phyloP scores from a whole-genome alignment of 495 filamentous ascomycete species.

The Podospora pseudopauciseta region DNA sequence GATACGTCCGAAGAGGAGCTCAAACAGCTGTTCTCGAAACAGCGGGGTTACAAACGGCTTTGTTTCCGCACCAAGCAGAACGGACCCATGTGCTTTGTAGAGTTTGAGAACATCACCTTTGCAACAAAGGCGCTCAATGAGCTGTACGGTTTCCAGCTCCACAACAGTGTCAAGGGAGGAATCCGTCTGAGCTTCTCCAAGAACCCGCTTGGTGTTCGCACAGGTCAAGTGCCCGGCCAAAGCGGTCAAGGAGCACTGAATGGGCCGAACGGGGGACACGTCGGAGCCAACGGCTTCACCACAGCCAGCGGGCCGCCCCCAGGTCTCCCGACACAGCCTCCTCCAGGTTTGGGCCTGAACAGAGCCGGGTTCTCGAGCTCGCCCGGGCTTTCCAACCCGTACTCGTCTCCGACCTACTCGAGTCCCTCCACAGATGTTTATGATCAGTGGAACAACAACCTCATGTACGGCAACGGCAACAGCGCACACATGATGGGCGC shows the following conservation, averaged over 20 bases:
- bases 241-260: slow-evolving; percentile 53
- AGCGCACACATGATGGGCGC: slow-evolving; percentile 14
- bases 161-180: slow-evolving; percentile 92
- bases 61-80: slow-evolving; percentile 98
- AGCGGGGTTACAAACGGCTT: slow-evolving; percentile 91
- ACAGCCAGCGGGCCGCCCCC: slow-evolving; percentile 73
- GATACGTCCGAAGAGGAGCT: slow-evolving; percentile 96
- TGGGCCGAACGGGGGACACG: slow-evolving; percentile 36
- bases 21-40: slow-evolving; percentile 90
- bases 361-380: slow-evolving; percentile 32
- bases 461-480: slow-evolving; percentile 21
- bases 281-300: slow-evolving; percentile 55
- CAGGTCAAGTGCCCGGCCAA: slow-evolving; percentile 54
- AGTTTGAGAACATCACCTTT: slow-evolving; percentile 93
- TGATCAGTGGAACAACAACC: slow-evolving; percentile 24
- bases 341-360: slow-evolving; percentile 59
- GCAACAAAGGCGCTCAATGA: slow-evolving; percentile 92
- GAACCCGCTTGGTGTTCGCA: slow-evolving; percentile 91
- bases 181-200: slow-evolving; percentile 98
- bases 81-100: slow-evolving; percentile 98
- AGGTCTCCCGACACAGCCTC: slow-evolving; percentile 54
- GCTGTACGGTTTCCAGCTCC: slow-evolving; percentile 81
- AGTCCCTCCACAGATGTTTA: slow-evolving; percentile 4
- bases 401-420: slow-evolving; percentile 19
- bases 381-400: slow-evolving; percentile 17